Evolutionary conservation across 345 rosid genomes (phyloP).

Genomic region (Eucalyptus fibrosa): DNA sequence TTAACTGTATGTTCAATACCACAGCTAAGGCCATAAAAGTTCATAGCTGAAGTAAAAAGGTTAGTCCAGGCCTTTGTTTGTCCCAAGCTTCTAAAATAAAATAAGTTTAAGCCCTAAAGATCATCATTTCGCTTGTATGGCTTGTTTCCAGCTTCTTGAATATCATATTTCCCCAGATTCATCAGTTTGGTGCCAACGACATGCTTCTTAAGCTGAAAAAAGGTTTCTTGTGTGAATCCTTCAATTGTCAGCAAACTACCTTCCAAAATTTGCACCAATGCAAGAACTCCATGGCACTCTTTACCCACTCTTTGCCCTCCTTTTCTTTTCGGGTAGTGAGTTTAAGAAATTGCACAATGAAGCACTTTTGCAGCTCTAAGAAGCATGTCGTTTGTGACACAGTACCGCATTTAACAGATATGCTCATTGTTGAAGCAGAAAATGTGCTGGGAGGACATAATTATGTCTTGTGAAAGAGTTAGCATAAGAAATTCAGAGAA

Average conservation of each 20-base stretch:
- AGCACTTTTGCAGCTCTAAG: not conserved
- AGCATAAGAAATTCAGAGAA: not conserved
- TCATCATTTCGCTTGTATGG: not conserved
- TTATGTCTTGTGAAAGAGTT: not conserved
- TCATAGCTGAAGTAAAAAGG: not conserved
- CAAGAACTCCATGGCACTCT: not conserved
- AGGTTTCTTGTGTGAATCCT: not conserved
- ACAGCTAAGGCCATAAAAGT: not conserved
- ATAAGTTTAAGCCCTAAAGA: not conserved
- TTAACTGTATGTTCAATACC: not conserved
- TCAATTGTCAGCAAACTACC: not conserved
- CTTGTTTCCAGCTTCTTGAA: not conserved
- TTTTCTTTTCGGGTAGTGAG: not conserved
- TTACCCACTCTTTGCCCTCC: not conserved
- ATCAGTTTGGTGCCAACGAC: not conserved
- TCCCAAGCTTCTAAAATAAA: not conserved
- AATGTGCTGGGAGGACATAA: not conserved
- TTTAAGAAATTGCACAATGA: not conserved
- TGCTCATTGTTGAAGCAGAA: not conserved
- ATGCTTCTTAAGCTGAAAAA: not conserved
- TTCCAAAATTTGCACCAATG: not conserved
- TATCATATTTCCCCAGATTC: not conserved
- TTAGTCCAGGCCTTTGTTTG: not conserved
- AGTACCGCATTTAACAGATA: not conserved
- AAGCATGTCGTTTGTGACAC: not conserved